Evolutionary conservation across 1,284 basidiomycete species (phyloP).

Genomic region (Ganoderma meredithae): DNA sequence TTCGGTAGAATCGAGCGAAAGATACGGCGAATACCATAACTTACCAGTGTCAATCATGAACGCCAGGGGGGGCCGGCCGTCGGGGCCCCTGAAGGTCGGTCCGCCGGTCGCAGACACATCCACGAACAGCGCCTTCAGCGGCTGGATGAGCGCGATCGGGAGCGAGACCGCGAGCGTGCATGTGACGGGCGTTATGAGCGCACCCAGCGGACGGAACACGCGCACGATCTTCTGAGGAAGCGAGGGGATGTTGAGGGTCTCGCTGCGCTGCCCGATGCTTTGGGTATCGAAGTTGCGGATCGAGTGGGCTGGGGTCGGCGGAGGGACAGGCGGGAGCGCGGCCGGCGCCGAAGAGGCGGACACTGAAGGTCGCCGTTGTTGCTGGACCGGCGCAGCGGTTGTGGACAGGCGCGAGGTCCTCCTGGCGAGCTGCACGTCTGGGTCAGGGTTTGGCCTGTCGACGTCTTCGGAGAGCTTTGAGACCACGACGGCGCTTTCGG

Average conservation of each 20-base stretch:
- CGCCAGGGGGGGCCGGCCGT: conserved; percentile 58
- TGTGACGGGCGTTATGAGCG: conserved; percentile 52
- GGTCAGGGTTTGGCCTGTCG: conserved; percentile 34
- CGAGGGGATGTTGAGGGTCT: conserved; percentile 22
- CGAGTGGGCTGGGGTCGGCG: conserved; percentile 28
- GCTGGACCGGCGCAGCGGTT: conserved; percentile 28
- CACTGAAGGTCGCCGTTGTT: conserved; percentile 16
- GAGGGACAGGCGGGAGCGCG: conserved; percentile 24
- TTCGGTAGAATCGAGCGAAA: neutral
- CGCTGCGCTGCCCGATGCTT: conserved; percentile 22
- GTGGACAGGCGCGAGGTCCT: conserved; percentile 42
- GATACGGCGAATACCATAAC: conserved; percentile 10
- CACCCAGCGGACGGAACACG: conserved; percentile 36
- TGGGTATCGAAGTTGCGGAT: conserved; percentile 19
- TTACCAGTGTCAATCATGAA: conserved; percentile 55
- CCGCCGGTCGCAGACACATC: conserved; percentile 47
- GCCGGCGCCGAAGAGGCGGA: conserved; percentile 13
- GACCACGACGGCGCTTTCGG: conserved; percentile 10
- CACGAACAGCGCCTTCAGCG: conserved; percentile 61
- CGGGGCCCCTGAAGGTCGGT: conserved; percentile 54
- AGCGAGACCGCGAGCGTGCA: conserved; percentile 54
- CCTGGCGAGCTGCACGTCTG: conserved; percentile 44
- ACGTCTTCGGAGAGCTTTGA: conserved; percentile 13
- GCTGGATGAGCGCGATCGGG: conserved; percentile 54
- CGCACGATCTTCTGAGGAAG: conserved; percentile 29